phyloP scores from a whole-genome alignment of 1,139 yeast species.

The Sugiyamaella neomexicana region DNA sequence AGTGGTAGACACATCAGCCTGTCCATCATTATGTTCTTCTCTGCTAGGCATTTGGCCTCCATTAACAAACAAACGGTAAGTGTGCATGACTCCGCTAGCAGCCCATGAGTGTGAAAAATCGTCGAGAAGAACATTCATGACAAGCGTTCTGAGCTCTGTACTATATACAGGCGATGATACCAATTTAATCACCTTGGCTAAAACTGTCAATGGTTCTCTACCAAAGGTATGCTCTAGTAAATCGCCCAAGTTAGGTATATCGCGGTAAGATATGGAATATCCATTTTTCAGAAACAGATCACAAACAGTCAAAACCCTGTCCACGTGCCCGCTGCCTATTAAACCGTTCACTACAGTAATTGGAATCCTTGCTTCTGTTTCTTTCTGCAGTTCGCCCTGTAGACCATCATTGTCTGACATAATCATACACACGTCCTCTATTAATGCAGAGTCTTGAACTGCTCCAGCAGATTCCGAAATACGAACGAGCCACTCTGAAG shows the following conservation, averaged over 20 bases:
- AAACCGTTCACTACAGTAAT: constrained; percentile 2
- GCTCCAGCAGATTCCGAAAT: constrained; percentile 10
- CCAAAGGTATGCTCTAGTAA: background rate
- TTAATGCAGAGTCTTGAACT: constrained; percentile 1
- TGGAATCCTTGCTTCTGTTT: background rate
- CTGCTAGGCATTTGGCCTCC: background rate
- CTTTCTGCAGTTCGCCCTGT: background rate
- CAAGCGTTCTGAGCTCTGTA: constrained; percentile 14
- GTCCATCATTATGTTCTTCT: background rate
- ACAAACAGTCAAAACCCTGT: background rate
- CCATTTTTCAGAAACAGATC: constrained; percentile 7
- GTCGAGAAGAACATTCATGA: constrained; percentile 21
- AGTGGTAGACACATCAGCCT: too few species aligned
- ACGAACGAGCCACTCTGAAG: background rate
- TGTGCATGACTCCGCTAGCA: constrained; percentile 26
- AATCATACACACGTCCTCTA: constrained; percentile 2
- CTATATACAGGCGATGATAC: constrained; percentile 2
- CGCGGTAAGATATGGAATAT: background rate
- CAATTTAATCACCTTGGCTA: background rate
- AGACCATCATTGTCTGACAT: background rate
- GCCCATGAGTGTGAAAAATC: constrained; percentile 18
- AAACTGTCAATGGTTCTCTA: background rate
- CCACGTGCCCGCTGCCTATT: constrained; percentile 1
- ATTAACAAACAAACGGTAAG: constrained; percentile 27
- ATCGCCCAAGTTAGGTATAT: background rate